Evolutionary conservation across 2,329 filamentous ascomycete species (phyloP).

Genomic region (Coleophoma crateriformis): DNA sequence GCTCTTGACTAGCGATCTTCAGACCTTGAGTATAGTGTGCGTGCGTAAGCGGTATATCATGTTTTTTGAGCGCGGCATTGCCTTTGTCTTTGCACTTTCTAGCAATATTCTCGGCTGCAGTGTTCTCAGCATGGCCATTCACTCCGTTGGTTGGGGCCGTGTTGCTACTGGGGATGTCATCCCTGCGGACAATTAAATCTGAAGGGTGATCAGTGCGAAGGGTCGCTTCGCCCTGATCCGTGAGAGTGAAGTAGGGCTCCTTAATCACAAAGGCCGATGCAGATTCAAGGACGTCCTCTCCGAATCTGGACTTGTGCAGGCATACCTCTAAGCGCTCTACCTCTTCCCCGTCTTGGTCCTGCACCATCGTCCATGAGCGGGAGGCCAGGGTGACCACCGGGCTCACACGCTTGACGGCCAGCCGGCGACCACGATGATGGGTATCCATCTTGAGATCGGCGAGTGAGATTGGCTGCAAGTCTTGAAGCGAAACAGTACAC

Average conservation of each 20-base stretch:
- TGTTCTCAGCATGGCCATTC: constrained; percentile 5
- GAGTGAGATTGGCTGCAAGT: constrained; percentile 14
- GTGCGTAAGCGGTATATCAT: constrained; percentile 15
- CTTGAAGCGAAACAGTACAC: constrained; percentile 6
- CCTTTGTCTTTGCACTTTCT: constrained; percentile 21
- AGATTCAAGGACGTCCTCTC: constrained; percentile 27
- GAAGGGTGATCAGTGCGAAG: constrained; percentile 23
- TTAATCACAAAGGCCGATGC: constrained; percentile 18
- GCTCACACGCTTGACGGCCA: constrained; percentile 15
- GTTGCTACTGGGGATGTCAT: background rate
- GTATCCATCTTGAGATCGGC: constrained; percentile 30
- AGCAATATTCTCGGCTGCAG: constrained; percentile 5
- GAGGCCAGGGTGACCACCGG: constrained; percentile 21
- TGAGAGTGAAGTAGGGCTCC: constrained; percentile 25
- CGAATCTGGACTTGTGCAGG: constrained; percentile 26
- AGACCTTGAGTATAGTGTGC: constrained; percentile 24
- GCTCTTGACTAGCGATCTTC: constrained; percentile 5
- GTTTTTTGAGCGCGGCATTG: constrained; percentile 20
- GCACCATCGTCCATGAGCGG: constrained; percentile 25
- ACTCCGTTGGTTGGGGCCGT: background rate
- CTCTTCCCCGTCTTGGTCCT: constrained; percentile 6
- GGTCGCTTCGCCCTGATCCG: constrained; percentile 19
- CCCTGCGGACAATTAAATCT: constrained; percentile 12
- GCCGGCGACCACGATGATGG: constrained; percentile 32
- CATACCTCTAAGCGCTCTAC: constrained; percentile 12